Base-by-base conservation (phyloP, 495 filamentous ascomycete species). In the Penicillium steckii region DNA sequence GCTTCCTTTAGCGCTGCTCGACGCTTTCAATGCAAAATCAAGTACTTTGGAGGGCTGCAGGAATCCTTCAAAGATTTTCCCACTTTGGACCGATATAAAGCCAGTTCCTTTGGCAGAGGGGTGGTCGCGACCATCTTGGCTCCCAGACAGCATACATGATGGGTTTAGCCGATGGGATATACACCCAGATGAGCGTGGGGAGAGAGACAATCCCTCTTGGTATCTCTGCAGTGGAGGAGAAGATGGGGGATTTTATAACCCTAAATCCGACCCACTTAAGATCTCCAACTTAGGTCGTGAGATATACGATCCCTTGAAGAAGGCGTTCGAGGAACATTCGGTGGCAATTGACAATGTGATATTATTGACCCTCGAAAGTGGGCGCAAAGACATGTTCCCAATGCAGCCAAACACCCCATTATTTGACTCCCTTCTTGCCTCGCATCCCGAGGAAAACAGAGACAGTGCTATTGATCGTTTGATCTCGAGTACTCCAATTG, bases 321-420 rank as follows among this genome's bases (percentile, higher is more conserved):
- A 65, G n/a, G 68, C 61, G 4, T 69, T 71, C 27, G 17, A 66
- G 15, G 48, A 67, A 21, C 50, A 65, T 33, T 53, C 65, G 0
- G 66, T 69, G 4, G 35, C 53, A 6, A 74, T 78, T 23, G 68
- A 76, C 17, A 67, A 78, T 57, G 59, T 78, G 4, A 61, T 77
- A 9, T 33, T 78, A 7, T 44, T 78, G 25, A 72, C 73, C 21
- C 62, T 78, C 13, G 75, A 78, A 54, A 75, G 71, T 47, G 73
- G 73, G 7, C 64, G 75, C 35, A 78, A 77, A 44, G 74, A 78
- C 30, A 52, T 76, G 30, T 78, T 78, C 51, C 75, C 75, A 3
- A 59, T 73, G 44, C 66, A 74, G 45, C 69, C 74, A 32, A 68
- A 69, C 9, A 68, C 63, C 9, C 57, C 59, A 6, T 46, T 78